These are phyloP conservation scores for Aethionema arabicum DNA, from an alignment of 345 rosid genomes.

Conservation along the genomic window DNA sequence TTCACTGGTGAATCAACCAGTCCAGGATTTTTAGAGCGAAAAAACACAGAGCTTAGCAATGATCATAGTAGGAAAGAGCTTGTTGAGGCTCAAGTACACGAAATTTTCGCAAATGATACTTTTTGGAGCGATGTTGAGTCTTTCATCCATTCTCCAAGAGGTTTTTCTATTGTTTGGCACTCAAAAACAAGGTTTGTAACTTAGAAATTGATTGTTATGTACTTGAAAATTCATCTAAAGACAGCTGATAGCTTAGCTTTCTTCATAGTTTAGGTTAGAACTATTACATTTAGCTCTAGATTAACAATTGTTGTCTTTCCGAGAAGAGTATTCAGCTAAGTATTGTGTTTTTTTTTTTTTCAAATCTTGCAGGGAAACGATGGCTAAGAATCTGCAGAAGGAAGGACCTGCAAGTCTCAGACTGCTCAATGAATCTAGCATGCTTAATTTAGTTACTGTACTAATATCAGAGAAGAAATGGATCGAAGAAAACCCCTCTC, in stretches of 20 bases:
- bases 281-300: neutral
- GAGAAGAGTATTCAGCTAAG: slow-evolving; percentile 10
- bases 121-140: slow-evolving; percentile 65
- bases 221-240: neutral
- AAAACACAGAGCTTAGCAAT: slow-evolving; percentile 27
- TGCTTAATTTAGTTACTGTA: slow-evolving; percentile 57
- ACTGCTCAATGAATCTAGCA: slow-evolving; percentile 48
- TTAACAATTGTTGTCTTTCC: slow-evolving; percentile 7
- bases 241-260: no score
- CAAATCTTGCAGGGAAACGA: slow-evolving; percentile 53
- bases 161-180: slow-evolving; percentile 45
- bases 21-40: slow-evolving; percentile 40
- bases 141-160: slow-evolving; percentile 56
- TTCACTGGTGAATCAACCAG: slow-evolving; percentile 32
- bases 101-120: slow-evolving; percentile 43
- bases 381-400: slow-evolving; percentile 60
- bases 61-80: slow-evolving; percentile 38
- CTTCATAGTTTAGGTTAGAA: neutral
- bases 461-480: slow-evolving; percentile 70
- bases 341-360: slow-evolving; percentile 9
- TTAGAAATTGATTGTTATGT: no score
- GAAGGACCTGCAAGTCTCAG: slow-evolving; percentile 63
- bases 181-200: slow-evolving; percentile 65
- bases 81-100: slow-evolving; percentile 26
- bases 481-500: slow-evolving; percentile 60